Evolutionary conservation across 192 early-diverging fungal genomes (phyloP).

Genomic region (Coemansia sp.): DNA sequence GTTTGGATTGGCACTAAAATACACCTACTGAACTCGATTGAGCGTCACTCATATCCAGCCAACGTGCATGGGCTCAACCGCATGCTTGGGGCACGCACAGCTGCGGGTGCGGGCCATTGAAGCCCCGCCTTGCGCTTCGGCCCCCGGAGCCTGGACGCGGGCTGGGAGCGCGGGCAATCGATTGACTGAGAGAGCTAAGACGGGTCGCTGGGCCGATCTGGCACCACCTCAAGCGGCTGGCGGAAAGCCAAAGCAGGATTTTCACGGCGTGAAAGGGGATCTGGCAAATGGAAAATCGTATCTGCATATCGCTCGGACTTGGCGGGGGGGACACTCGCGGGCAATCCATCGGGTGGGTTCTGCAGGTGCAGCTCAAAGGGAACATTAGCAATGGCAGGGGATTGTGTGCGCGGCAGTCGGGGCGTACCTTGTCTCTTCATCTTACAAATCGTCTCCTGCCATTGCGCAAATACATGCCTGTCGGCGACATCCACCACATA

Average conservation of each 20-base stretch:
- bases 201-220: not conserved
- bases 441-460: not conserved
- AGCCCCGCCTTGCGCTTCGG: not conserved
- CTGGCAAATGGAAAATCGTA: conserved; percentile 10
- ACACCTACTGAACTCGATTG: too few species aligned
- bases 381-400: not conserved
- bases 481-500: not conserved
- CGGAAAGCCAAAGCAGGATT: not conserved
- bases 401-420: not conserved
- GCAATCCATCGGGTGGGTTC: conserved; percentile 6
- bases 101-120: not conserved
- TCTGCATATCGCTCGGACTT: conserved; percentile 13
- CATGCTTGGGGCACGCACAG: not conserved
- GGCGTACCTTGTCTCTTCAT: not conserved
- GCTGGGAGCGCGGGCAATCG: not conserved
- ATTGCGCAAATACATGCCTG: not conserved
- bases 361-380: conserved; percentile 1
- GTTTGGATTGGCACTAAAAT: too few species aligned
- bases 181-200: not conserved
- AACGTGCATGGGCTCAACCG: not conserved
- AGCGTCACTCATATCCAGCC: conserved; percentile 1
- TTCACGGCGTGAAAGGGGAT: not conserved
- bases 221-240: not conserved
- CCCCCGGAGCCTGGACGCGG: not conserved
- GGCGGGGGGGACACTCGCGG: conserved; percentile 1